Conservation (phyloP, 768 basidiomycete species). For the Boletus reticuloceps region DNA sequence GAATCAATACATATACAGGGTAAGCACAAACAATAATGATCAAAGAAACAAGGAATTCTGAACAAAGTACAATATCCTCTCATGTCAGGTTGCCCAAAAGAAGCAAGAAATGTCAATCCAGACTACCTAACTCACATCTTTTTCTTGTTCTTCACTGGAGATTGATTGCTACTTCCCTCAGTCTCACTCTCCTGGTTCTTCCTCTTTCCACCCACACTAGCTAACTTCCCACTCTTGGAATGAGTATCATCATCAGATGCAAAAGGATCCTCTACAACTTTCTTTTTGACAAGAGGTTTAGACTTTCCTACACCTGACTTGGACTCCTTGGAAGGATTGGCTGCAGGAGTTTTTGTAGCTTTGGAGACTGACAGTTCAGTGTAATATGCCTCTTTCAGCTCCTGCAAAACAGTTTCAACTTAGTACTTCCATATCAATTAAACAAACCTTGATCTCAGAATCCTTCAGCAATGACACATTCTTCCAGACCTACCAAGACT, state of each 20-base stretch:
- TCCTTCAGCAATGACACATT: slow-evolving; percentile 56
- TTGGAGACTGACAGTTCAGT: slow-evolving; percentile 41
- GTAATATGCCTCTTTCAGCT: slow-evolving; percentile 61
- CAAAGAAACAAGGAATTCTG: too few relatives aligned
- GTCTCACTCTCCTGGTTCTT: slow-evolving; percentile 26
- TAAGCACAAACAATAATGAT: too few relatives aligned
- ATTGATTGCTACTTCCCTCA: slow-evolving; percentile 27
- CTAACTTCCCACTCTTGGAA: slow-evolving; percentile 16
- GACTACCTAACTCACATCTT: slow-evolving; percentile 19
- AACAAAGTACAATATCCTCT: too few relatives aligned
- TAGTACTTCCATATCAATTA: not conserved
- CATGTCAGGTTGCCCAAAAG: too few relatives aligned
- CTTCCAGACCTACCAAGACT: slow-evolving; percentile 60
- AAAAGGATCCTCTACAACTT: slow-evolving; percentile 46
- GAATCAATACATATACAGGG: too few relatives aligned
- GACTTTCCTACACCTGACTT: slow-evolving; percentile 27
- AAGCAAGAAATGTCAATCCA: not conserved
- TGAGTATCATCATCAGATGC: slow-evolving; percentile 45
- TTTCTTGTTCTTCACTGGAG: slow-evolving; percentile 36
- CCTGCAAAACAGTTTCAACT: slow-evolving; percentile 34
- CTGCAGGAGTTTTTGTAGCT: slow-evolving; percentile 15
- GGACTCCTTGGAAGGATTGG: slow-evolving; percentile 17
- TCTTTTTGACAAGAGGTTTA: slow-evolving; percentile 49
- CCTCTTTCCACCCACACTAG: slow-evolving; percentile 5
- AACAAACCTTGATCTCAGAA: slow-evolving; percentile 56